Conservation (phyloP, 2,329 filamentous ascomycete genomes). For the Trichoderma atroviride region DNA sequence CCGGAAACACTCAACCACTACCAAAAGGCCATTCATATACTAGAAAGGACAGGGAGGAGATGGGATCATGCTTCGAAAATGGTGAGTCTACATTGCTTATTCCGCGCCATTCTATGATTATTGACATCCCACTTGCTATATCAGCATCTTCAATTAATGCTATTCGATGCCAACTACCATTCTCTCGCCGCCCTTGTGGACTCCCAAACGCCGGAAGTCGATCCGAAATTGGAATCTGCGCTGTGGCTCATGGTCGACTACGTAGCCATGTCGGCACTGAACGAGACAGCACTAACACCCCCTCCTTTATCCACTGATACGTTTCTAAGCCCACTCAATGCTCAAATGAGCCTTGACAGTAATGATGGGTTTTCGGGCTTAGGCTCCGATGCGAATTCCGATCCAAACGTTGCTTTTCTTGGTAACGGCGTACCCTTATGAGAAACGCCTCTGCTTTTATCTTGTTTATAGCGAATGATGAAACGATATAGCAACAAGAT, state of each 20-base stretch:
- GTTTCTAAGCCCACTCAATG: constrained; percentile 15
- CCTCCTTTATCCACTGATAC: constrained; percentile 13
- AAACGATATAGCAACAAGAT: constrained; percentile 2
- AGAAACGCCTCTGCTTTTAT: background rate
- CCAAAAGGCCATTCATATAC: constrained; percentile 14
- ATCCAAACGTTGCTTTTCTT: constrained; percentile 16
- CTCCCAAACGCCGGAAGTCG: constrained; percentile 8
- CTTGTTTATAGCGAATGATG: background rate
- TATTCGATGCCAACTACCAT: constrained; percentile 23
- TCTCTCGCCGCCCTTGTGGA: constrained; percentile 17
- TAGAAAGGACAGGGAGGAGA: constrained; percentile 18
- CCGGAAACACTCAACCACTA: constrained; percentile 10
- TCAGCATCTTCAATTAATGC: constrained; percentile 24
- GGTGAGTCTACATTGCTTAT: background rate
- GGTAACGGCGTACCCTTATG: constrained; percentile 14
- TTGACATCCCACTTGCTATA: constrained; percentile 21
- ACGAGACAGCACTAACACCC: constrained; percentile 13
- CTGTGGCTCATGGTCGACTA: constrained; percentile 23
- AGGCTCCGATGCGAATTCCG: constrained; percentile 7
- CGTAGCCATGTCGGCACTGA: constrained; percentile 21
- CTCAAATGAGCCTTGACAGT: constrained; percentile 10
- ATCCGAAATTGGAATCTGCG: constrained; percentile 15
- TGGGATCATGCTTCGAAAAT: constrained; percentile 25
- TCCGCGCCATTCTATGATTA: background rate
- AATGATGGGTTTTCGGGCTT: constrained; percentile 14